Conservation (phyloP, 208 protist species). For the Trypanosoma brucei region DNA sequence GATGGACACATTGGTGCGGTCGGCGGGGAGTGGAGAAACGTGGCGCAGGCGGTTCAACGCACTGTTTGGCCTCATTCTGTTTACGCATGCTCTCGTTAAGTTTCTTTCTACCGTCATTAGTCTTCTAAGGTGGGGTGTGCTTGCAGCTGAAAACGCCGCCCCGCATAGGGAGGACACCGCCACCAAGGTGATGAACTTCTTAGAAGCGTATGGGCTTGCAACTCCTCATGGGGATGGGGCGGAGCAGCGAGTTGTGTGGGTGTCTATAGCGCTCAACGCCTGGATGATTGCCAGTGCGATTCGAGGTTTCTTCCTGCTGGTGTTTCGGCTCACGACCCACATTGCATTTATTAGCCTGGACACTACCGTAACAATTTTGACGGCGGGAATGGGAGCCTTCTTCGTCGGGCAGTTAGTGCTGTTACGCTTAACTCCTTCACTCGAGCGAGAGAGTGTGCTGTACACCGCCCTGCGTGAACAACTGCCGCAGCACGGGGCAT, state of each 20-base stretch:
- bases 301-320: constrained; percentile 67
- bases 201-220: constrained; percentile 49
- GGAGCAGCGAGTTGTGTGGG: constrained; percentile 23
- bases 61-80: constrained; percentile 37
- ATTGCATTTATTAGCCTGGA: constrained; percentile 53
- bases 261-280: constrained; percentile 40
- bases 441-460: constrained; percentile 23
- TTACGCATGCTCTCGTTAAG: constrained; percentile 53
- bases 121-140: constrained; percentile 20
- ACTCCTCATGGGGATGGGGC: constrained; percentile 7
- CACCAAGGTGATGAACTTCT: constrained; percentile 39
- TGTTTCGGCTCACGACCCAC: constrained; percentile 72
- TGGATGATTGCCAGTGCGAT: constrained; percentile 67
- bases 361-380: constrained; percentile 50
- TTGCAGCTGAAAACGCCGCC: background rate
- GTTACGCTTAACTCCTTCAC: constrained; percentile 45
- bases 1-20: constrained; percentile 45
- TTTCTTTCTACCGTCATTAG: constrained; percentile 38
- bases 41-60: constrained; percentile 48
- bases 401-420: constrained; percentile 70
- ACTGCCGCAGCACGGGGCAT: constrained; percentile 7
- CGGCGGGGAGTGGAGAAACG: constrained; percentile 41
- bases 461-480: constrained; percentile 10
- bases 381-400: constrained; percentile 66
- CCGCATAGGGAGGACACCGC: constrained; percentile 37